Conservation (phyloP, 306 rosid genomes). For the Pterocarpus macrocarpus region DNA sequence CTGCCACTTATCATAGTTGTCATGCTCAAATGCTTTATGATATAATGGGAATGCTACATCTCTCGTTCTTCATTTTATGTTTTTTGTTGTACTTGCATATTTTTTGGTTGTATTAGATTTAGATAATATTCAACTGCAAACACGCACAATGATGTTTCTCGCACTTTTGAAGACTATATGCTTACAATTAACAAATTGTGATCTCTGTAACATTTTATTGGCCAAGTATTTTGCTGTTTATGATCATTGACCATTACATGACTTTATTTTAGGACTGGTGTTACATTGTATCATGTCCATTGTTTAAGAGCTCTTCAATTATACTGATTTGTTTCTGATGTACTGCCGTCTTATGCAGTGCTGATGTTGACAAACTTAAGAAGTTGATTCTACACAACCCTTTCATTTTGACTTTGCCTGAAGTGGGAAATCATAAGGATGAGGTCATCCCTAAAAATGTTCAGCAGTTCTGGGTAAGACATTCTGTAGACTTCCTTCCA, state of each 20-base stretch:
- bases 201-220: slow-evolving; percentile 17
- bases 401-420: slow-evolving; percentile 86
- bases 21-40: slow-evolving; percentile 27
- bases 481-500: background rate
- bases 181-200: slow-evolving; percentile 10
- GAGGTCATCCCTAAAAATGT: slow-evolving; percentile 88
- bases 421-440: slow-evolving; percentile 79
- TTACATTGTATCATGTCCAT: slow-evolving; percentile 1
- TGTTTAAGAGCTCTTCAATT: slow-evolving; percentile 5
- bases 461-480: slow-evolving; percentile 89
- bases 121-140: slow-evolving; percentile 20
- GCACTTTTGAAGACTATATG: slow-evolving; percentile 9
- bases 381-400: slow-evolving; percentile 94
- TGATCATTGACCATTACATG: slow-evolving; percentile 13
- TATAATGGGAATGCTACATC: slow-evolving; percentile 28
- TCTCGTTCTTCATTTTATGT: background rate
- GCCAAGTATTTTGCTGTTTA: slow-evolving; percentile 1
- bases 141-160: background rate
- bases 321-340: slow-evolving; percentile 36
- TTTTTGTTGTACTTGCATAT: background rate
- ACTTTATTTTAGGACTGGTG: slow-evolving; percentile 30
- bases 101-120: slow-evolving; percentile 7
- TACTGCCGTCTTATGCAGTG: slow-evolving; percentile 59
- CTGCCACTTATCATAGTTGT: slow-evolving; percentile 24
- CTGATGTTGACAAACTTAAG: slow-evolving; percentile 92